A percentile compares a stretch with the other conserved stretches of the same genome.
These are phyloP conservation scores for Lodderomyces margitis DNA, from an alignment of 1,139 yeast genomes.

Conservation along the genomic window DNA sequence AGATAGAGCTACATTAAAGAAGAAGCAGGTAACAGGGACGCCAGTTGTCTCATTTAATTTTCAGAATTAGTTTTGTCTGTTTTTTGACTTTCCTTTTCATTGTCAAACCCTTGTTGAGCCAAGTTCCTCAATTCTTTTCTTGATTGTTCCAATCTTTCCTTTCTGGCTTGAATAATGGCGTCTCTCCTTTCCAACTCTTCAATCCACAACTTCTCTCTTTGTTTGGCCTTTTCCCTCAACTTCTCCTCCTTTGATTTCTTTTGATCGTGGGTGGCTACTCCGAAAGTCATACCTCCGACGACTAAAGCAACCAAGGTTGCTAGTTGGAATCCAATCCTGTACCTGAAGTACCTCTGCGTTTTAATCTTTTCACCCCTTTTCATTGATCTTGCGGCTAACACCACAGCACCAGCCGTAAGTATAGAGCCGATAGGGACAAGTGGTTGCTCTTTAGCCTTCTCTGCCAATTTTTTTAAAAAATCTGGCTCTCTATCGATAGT, in stretches of 20 bases:
- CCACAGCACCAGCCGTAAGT: constrained; percentile 78
- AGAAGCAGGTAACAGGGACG: neutral
- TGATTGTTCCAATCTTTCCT: constrained; percentile 42
- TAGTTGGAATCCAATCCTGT: constrained; percentile 86
- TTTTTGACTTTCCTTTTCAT: constrained; percentile 15
- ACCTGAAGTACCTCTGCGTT: constrained; percentile 85
- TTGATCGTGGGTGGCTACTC: constrained; percentile 33
- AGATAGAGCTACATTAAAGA: neutral
- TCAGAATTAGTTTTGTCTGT: neutral
- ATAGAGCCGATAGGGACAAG: constrained; percentile 78
- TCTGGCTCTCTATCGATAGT: constrained; percentile 26
- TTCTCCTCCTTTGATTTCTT: constrained; percentile 58
- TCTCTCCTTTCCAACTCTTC: constrained; percentile 88
- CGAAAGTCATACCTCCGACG: constrained; percentile 70
- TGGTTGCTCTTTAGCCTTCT: constrained; percentile 66
- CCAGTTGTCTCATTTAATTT: neutral
- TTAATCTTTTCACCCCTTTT: constrained; percentile 67
- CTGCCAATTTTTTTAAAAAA: constrained; percentile 29
- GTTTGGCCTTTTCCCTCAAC: constrained; percentile 71
- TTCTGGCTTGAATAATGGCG: constrained; percentile 63
- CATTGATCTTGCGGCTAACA: constrained; percentile 74
- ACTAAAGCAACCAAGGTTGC: constrained; percentile 79
- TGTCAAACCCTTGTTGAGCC: constrained; percentile 42
- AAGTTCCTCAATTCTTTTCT: constrained; percentile 36
- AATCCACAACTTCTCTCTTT: constrained; percentile 85